phyloP scores from a whole-genome alignment of 1,284 basidiomycete species.

The Heliocybe sulcata region DNA sequence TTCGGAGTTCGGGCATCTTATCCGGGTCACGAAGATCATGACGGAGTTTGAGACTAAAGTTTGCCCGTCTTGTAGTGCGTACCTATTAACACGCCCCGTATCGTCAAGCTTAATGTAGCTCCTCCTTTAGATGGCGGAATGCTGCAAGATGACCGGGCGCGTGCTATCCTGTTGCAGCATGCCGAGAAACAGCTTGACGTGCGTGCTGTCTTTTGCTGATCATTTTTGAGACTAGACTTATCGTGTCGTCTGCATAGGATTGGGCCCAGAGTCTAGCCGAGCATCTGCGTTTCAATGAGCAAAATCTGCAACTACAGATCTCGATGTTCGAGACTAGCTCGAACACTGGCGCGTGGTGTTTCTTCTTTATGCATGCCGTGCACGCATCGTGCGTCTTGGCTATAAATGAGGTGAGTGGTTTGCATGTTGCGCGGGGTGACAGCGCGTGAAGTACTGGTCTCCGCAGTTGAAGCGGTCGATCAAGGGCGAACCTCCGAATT shows the following conservation, averaged over 20 bases:
- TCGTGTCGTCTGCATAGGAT: constrained; percentile 27
- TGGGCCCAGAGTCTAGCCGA: constrained; percentile 62
- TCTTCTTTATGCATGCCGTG: constrained; percentile 62
- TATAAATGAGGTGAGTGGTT: background rate
- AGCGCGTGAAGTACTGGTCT: background rate
- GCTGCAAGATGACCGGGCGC: background rate
- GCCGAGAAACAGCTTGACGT: constrained; percentile 10
- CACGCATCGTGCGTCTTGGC: constrained; percentile 57
- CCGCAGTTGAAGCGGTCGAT: background rate
- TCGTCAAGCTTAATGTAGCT: background rate
- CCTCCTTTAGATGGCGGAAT: background rate
- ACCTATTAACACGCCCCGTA: constrained; percentile 4
- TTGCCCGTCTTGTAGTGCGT: constrained; percentile 16
- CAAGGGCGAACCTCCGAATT: background rate
- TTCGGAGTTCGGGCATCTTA: constrained; percentile 67
- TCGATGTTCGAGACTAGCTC: constrained; percentile 72
- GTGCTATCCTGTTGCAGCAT: constrained; percentile 8
- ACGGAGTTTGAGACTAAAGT: constrained; percentile 39
- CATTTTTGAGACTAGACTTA: background rate
- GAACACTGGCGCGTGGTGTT: constrained; percentile 73
- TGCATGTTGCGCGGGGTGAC: background rate
- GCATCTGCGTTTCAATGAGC: constrained; percentile 58
- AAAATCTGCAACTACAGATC: constrained; percentile 59
- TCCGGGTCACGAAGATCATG: constrained; percentile 59
- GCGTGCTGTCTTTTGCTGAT: background rate